Evolutionary conservation across 2,329 filamentous ascomycete species (phyloP).

Genomic region (Fusarium irregulare): DNA sequence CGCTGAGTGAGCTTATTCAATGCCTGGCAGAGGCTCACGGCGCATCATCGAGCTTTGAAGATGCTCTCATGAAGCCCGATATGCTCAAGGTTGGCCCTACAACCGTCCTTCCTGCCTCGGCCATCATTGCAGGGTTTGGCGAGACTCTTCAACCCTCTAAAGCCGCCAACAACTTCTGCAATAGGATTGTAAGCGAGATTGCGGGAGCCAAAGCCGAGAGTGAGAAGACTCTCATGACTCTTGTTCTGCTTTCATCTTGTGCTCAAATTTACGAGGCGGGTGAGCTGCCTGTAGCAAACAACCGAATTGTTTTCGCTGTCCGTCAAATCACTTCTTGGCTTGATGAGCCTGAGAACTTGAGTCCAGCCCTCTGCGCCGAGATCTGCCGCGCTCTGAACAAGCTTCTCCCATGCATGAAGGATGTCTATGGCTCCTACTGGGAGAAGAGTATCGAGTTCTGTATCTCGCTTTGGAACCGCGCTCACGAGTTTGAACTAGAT

Average conservation of each 20-base stretch:
- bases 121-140: slow-evolving; percentile 64
- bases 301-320: slow-evolving; percentile 84
- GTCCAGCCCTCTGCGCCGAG: slow-evolving; percentile 60
- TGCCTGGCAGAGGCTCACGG: slow-evolving; percentile 60
- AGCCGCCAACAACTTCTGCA: slow-evolving; percentile 64
- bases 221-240: slow-evolving; percentile 59
- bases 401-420: slow-evolving; percentile 78
- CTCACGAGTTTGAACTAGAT: slow-evolving; percentile 56
- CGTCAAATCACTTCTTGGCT: slow-evolving; percentile 82
- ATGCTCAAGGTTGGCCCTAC: slow-evolving; percentile 60
- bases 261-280: slow-evolving; percentile 63
- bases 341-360: slow-evolving; percentile 60
- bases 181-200: slow-evolving; percentile 70
- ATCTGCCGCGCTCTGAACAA: slow-evolving; percentile 67
- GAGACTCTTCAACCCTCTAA: slow-evolving; percentile 62
- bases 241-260: slow-evolving; percentile 67
- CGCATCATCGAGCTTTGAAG: slow-evolving; percentile 58
- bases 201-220: slow-evolving; percentile 59
- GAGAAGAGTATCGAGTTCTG: slow-evolving; percentile 71
- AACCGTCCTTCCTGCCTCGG: slow-evolving; percentile 61
- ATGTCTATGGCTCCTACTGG: slow-evolving; percentile 93
- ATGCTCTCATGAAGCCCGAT: slow-evolving; percentile 58
- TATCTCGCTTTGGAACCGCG: slow-evolving; percentile 66
- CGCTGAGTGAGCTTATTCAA: slow-evolving; percentile 63
- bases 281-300: slow-evolving; percentile 68